Evolutionary conservation across 768 basidiomycete species (phyloP).

Genomic region (Naganishia onofrii): DNA sequence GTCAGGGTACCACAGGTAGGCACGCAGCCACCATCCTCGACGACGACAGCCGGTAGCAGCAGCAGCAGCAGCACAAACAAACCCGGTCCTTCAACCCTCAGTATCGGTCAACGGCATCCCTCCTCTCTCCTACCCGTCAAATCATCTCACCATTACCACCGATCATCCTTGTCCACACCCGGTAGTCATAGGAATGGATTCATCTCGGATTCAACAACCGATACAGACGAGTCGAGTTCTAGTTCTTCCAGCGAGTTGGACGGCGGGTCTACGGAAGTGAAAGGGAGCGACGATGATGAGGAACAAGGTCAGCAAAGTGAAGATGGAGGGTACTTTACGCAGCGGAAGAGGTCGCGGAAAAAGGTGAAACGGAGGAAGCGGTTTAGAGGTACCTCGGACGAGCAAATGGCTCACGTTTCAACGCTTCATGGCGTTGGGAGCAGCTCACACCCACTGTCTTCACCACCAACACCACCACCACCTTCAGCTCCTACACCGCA

Average conservation of each 20-base stretch:
- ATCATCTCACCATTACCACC: background rate
- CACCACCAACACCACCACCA: background rate
- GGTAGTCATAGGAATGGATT: background rate
- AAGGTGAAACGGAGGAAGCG: slow-evolving; percentile 5
- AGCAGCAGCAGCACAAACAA: background rate
- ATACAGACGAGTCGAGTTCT: background rate
- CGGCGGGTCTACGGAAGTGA: too few relatives aligned
- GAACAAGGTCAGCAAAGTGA: background rate
- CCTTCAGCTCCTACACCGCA: background rate
- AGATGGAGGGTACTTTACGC: background rate
- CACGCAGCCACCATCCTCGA: too few relatives aligned
- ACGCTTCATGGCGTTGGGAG: background rate
- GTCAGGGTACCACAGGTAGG: background rate
- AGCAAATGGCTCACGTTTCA: background rate
- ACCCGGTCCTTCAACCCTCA: background rate
- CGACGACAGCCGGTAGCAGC: too few relatives aligned
- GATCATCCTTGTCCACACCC: background rate
- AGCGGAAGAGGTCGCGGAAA: background rate
- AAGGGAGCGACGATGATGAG: background rate
- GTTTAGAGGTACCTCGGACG: background rate
- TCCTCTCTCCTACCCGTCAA: background rate
- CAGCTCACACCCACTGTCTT: background rate
- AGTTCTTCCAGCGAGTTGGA: background rate
- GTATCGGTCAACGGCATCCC: background rate
- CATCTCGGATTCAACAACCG: background rate